Evolutionary conservation across 371 early-diverging fungal genomes (phyloP).

Genomic region (Syncephalastrum monosporum): DNA sequence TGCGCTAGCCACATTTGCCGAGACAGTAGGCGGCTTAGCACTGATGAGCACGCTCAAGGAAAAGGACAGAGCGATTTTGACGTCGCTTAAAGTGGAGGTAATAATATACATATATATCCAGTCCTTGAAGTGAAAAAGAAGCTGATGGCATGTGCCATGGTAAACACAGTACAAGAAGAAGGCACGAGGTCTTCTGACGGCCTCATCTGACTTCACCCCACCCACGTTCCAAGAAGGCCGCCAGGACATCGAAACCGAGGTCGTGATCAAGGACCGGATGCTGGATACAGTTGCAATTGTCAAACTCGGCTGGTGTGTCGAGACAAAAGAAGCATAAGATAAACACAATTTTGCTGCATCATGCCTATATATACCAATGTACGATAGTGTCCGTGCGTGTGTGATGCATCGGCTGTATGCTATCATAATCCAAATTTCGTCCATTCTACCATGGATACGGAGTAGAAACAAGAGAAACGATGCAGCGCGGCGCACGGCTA

Average conservation of each 20-base stretch:
- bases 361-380: neutral
- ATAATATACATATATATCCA: conserved; percentile 1
- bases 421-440: no score
- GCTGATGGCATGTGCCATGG: neutral
- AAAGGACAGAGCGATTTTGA: conserved; percentile 50
- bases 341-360: conserved; percentile 1
- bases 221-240: conserved; percentile 9
- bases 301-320: conserved; percentile 36
- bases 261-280: conserved; percentile 47
- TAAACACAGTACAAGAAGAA: conserved; percentile 45
- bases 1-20: conserved; percentile 62
- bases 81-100: conserved; percentile 56
- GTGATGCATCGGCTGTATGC: no score
- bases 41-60: conserved; percentile 42
- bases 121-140: neutral
- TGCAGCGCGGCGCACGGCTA: no score
- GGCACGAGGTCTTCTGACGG: conserved; percentile 51
- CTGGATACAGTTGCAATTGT: conserved; percentile 48
- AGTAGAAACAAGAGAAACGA: no score
- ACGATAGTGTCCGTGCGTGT: no score
- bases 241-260: conserved; percentile 34
- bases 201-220: conserved; percentile 42
- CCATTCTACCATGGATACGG: no score
- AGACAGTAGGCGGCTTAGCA: conserved; percentile 58
- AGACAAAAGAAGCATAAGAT: conserved; percentile 25